Evolutionary conservation across 345 rosid genomes (phyloP).

Genomic region (Aurinia saxatilis): DNA sequence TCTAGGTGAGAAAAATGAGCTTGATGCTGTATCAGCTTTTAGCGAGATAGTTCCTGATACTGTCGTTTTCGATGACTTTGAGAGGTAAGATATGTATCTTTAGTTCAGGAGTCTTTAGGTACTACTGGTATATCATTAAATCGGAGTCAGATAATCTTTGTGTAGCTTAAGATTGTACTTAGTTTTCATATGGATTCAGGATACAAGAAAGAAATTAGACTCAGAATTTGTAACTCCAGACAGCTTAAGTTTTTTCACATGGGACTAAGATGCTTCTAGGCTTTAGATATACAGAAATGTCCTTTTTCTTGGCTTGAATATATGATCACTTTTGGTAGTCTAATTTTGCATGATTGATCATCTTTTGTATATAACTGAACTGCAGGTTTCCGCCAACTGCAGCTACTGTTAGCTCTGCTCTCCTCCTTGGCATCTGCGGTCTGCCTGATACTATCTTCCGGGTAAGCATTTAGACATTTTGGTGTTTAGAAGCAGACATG

Average conservation of each 20-base stretch:
- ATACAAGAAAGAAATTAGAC: not conserved
- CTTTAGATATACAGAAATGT: not conserved
- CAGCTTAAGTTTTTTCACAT: not conserved
- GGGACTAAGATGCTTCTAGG: not conserved
- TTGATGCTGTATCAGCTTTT: slow-evolving; percentile 78
- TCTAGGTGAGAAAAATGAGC: slow-evolving; percentile 50
- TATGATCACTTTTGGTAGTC: not conserved
- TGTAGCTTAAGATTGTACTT: not conserved
- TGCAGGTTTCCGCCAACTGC: slow-evolving; percentile 92
- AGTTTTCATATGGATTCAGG: not conserved
- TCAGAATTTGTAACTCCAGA: not conserved
- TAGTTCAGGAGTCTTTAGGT: not conserved
- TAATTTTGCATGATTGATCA: not conserved
- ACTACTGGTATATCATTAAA: not conserved
- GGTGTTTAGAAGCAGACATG: not conserved
- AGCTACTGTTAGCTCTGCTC: slow-evolving; percentile 93
- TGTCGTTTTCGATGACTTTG: slow-evolving; percentile 89
- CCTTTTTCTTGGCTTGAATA: not conserved
- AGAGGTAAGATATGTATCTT: slow-evolving; percentile 37
- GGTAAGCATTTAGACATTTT: slow-evolving; percentile 28
- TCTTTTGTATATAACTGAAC: not conserved
- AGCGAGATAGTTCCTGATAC: slow-evolving; percentile 94
- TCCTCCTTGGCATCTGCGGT: slow-evolving; percentile 81
- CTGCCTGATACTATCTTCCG: slow-evolving; percentile 87
- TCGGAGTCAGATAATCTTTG: not conserved